phyloP scores from a whole-genome alignment of 441 rosid species.

The Eugenia klotzschiana region DNA sequence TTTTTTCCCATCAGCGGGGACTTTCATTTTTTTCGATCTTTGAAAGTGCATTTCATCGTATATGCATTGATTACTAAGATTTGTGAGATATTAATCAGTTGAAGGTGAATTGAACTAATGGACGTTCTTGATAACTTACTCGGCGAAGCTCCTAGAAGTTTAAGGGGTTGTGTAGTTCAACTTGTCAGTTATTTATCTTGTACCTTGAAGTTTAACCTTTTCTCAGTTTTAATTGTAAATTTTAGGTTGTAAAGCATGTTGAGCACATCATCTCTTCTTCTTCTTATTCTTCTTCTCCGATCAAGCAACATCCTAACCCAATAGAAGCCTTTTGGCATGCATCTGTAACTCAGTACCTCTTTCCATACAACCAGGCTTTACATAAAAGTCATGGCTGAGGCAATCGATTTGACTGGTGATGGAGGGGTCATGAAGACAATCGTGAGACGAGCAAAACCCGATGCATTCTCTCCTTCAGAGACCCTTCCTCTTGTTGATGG shows the following conservation, averaged over 20 bases:
- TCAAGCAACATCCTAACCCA: neutral
- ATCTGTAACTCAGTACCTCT: neutral
- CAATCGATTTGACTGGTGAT: conserved; percentile 60
- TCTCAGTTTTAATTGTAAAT: neutral
- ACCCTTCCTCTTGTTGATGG: conserved; percentile 93
- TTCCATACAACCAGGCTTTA: conserved; percentile 11
- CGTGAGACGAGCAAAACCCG: conserved; percentile 48
- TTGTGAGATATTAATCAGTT: neutral
- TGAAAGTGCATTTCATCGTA: neutral
- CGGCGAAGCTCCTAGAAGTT: neutral
- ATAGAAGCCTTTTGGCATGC: neutral
- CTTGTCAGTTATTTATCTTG: neutral
- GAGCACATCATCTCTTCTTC: neutral
- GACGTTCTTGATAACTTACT: neutral
- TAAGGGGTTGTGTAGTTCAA: neutral
- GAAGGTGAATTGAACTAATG: neutral
- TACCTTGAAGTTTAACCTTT: neutral
- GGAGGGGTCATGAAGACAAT: conserved; percentile 72
- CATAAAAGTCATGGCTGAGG: conserved; percentile 43
- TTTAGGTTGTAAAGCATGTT: neutral
- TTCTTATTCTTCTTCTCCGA: neutral
- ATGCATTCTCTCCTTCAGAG: conserved; percentile 49
- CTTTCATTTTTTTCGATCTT: neutral
- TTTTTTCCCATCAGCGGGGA: neutral
- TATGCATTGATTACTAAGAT: neutral